A percentile compares a stretch with the other conserved stretches of the same genome.
phyloP scores from a whole-genome alignment of 139 green algal species.

The Chlorella sp. region DNA sequence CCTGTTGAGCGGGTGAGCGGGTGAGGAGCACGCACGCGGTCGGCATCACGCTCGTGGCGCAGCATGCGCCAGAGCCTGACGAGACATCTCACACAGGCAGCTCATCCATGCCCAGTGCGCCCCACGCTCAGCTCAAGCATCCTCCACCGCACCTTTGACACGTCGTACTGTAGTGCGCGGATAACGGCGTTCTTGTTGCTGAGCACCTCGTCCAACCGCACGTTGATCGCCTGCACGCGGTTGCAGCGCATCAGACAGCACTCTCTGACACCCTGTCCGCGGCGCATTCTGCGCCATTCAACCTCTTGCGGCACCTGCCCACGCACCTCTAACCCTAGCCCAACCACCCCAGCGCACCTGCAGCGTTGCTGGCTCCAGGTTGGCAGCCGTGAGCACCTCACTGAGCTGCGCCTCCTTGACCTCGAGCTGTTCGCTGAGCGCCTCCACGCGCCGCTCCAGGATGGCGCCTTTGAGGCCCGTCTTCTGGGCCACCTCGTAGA shows the following conservation, averaged over 20 bases:
- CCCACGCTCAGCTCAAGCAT: conserved; percentile 20
- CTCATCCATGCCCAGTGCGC: background rate
- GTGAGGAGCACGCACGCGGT: background rate
- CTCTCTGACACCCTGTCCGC: too few relatives aligned
- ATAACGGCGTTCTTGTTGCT: conserved; percentile 77
- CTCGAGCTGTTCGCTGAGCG: conserved; percentile 50
- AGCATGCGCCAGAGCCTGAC: background rate
- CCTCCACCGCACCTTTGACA: too few relatives aligned
- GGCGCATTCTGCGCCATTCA: too few relatives aligned
- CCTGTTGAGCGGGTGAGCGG: too few relatives aligned
- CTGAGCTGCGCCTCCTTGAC: conserved; percentile 74
- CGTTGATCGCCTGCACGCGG: conserved; percentile 42
- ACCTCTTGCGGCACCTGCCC: too few relatives aligned
- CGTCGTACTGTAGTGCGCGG: conserved; percentile 68
- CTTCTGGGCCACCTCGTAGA: conserved; percentile 79
- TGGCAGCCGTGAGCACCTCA: conserved; percentile 74
- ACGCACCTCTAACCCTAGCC: too few relatives aligned
- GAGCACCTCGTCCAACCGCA: conserved; percentile 76
- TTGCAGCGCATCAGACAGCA: too few relatives aligned
- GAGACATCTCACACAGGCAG: background rate
- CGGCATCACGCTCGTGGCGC: background rate
- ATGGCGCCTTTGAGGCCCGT: conserved; percentile 17
- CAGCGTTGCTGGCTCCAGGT: conserved; percentile 69
- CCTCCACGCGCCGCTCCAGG: conserved; percentile 64
- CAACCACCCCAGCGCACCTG: too few relatives aligned